Percentiles rank a stretch among this genome's conserved stretches.
Evolutionary conservation across 2,329 filamentous ascomycete genomes (phyloP).

Genomic region (Curvularia sp.): DNA sequence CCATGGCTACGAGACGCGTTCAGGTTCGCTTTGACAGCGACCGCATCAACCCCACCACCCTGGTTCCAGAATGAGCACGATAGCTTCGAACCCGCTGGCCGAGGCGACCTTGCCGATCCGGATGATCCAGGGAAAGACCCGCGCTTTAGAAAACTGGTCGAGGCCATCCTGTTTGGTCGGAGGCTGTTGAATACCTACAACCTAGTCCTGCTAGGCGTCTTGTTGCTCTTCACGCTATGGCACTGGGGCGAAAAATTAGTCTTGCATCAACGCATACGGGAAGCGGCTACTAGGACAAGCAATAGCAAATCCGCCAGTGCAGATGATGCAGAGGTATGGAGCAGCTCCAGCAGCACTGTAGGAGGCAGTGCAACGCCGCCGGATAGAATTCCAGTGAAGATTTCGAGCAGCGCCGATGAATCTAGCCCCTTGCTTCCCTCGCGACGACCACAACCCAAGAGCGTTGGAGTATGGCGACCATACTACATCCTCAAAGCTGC

Average conservation of each 20-base stretch:
- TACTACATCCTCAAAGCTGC: conserved; percentile 38
- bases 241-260: conserved; percentile 47
- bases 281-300: not conserved
- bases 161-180: conserved; percentile 50
- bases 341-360: conserved; percentile 52
- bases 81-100: conserved; percentile 12
- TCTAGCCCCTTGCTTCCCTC: conserved; percentile 44
- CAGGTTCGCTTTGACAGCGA: conserved; percentile 36
- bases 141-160: conserved; percentile 46
- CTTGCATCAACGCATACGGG: conserved; percentile 23
- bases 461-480: conserved; percentile 21
- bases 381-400: conserved; percentile 25
- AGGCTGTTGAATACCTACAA: conserved; percentile 53
- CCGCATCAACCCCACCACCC: conserved; percentile 30
- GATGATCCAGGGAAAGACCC: conserved; percentile 49
- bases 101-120: conserved; percentile 30
- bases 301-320: conserved; percentile 4
- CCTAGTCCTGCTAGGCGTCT: conserved; percentile 46
- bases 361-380: conserved; percentile 48
- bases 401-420: conserved; percentile 35
- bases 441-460: conserved; percentile 6
- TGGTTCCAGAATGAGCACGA: conserved; percentile 19
- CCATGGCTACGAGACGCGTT: conserved; percentile 35
- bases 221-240: conserved; percentile 49
- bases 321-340: conserved; percentile 37